phyloP scores from a whole-genome alignment of 2,329 filamentous ascomycete genomes.

The Calonectria hawksworthii region DNA sequence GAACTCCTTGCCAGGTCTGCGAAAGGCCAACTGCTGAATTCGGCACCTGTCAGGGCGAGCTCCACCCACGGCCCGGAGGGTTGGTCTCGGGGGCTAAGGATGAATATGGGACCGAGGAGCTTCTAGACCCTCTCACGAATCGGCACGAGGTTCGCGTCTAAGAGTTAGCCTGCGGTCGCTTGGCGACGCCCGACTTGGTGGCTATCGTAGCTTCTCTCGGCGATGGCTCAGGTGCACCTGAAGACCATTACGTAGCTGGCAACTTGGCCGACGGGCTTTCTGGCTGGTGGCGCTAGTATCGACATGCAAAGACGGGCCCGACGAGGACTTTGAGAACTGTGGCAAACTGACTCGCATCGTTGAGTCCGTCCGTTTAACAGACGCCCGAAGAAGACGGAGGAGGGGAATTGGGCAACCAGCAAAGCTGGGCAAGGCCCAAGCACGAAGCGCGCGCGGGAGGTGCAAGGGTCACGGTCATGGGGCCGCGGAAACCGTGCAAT shows the following conservation, averaged over 20 bases:
- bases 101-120: constrained; percentile 25
- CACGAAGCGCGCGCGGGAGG: constrained; percentile 19
- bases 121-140: constrained; percentile 35
- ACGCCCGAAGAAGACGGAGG: neutral
- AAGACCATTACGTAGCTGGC: constrained; percentile 15
- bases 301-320: neutral
- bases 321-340: neutral
- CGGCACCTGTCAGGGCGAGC: constrained; percentile 27
- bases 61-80: constrained; percentile 37
- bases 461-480: neutral
- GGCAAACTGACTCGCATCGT: constrained; percentile 3
- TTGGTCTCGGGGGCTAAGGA: constrained; percentile 35
- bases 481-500: neutral
- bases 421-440: constrained; percentile 19
- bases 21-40: constrained; percentile 24
- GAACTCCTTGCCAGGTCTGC: constrained; percentile 14
- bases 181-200: constrained; percentile 15
- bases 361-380: neutral
- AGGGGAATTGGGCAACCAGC: constrained; percentile 17
- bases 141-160: constrained; percentile 17
- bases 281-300: neutral
- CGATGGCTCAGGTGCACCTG: constrained; percentile 8
- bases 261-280: constrained; percentile 7
- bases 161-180: constrained; percentile 20
- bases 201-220: constrained; percentile 24